Base-by-base conservation (phyloP, 225 moss, liverwort and hornwort species). In the Antitrichia curtipendula region DNA sequence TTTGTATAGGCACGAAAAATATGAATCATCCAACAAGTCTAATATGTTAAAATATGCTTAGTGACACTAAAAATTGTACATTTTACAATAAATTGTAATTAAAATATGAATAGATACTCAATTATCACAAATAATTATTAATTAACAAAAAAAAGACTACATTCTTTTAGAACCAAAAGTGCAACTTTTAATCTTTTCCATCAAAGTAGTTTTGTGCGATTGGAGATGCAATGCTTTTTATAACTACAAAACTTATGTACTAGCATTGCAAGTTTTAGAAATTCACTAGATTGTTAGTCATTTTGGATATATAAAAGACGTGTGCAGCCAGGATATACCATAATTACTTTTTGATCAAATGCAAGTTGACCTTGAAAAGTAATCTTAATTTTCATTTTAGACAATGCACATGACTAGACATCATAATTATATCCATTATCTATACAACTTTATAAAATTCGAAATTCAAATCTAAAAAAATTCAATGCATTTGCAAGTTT, bases 281-380 rank as follows among this genome's bases (percentile, higher is more conserved):
- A 34, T 75, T 8, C 20, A 21, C 5, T 50, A 32, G 34, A 75
- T 50, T 50, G 31, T 11, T 12, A 31, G 8, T 50, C 0, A 2
- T 4, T 1, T 0, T 32, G 0, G 4, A 1, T 50, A 50, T 0
- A 75, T 8, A n/a, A n/a, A n/a, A n/a, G 1, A 20, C 20, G 20
- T 74, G 0, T 73, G 0, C 0, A 1, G 4, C 2, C 0, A 29
- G n/a, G 45, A 45, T 8, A 45, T 0, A 6, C 1, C 0, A 0
- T 4, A 52, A 14, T 3, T 23, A 32, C 2, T 75, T 52, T 23
- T 22, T 34, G 9, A 34, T 34, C 6, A 14, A 22, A 34, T 74
- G 14, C 52, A 52, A 75, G 36, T 52, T 23, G n/a, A 53, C 9
- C 3, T 25, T 53, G 3, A 75, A 24, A 77, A 36, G 1, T 4